These are phyloP conservation scores for Pseudozyma thailandica DNA, from an alignment of 1,284 basidiomycete species.

Conservation along the genomic window DNA sequence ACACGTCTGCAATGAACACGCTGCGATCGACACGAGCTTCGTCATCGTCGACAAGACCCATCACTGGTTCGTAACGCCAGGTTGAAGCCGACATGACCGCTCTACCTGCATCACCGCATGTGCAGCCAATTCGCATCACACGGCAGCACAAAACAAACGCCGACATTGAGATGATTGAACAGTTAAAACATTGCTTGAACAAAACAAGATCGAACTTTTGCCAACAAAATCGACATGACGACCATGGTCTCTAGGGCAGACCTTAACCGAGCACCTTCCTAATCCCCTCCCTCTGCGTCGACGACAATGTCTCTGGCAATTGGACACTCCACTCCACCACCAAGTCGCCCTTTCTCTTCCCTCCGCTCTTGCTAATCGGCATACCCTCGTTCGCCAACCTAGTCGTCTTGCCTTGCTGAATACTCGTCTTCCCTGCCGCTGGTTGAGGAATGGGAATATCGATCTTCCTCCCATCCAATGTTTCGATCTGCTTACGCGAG, in stretches of 20 bases:
- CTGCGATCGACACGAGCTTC: too few species aligned
- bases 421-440: constrained; percentile 40
- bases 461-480: constrained; percentile 60
- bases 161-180: too few species aligned
- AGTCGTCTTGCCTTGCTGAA: constrained; percentile 60
- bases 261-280: constrained; percentile 48
- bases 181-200: too few species aligned
- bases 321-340: constrained; percentile 64
- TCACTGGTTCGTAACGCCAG: too few species aligned
- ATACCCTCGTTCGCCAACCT: constrained; percentile 64
- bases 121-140: too few species aligned
- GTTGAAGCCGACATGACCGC: too few species aligned
- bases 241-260: too few species aligned
- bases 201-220: not conserved
- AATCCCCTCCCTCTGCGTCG: constrained; percentile 52
- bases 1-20: too few species aligned
- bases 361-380: constrained; percentile 64
- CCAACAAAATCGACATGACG: not conserved
- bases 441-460: constrained; percentile 60
- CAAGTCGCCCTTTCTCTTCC: constrained; percentile 62
- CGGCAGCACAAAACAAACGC: too few species aligned
- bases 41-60: too few species aligned
- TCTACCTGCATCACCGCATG: too few species aligned
- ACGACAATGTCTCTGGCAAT: constrained; percentile 57
- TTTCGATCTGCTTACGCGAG: constrained; percentile 49